Evolutionary conservation across 2,329 filamentous ascomycete species (phyloP), one percentile per base, ranked within the genome.

Genomic region (Cladophialophora exuberans): DNA sequence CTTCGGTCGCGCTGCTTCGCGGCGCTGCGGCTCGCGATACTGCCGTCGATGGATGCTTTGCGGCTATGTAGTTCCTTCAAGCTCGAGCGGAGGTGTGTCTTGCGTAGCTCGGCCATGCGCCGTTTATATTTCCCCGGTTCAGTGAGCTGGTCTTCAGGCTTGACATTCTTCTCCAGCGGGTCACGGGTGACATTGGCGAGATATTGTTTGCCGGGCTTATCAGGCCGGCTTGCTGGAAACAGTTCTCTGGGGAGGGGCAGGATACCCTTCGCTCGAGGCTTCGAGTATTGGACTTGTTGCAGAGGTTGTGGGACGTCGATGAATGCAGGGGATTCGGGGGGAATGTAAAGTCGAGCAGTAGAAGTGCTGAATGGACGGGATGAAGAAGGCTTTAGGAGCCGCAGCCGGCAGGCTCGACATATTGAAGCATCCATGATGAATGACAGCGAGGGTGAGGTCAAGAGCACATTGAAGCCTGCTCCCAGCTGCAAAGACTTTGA

Each of bases 321-420:
- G 77, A 88, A 97, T 62, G 83, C 82, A 42, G 94, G 93, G 30
- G 91, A 96, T 70, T 97, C 89, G 44, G 94, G 93, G 15, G 87
- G 87, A 61, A 92, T 78, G 45, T 74, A 73, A 44, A 67, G 69
- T 54, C 66, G 64, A n/a, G 70, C 39, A 15, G 74, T 44, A 13
- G 79, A 74, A 20, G 77, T 76, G 60, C 75, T 73, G 66, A 81
- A 82, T 52, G 73, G 54, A 62, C 73, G 71, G 42, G 70, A 38
- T 10, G 38, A 11, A 10, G 56, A 53, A 1, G 61, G 47, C n/a
- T 56, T 59, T 20, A 51, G 45, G 17, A 62, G 53, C 39, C 61
- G 56, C 22, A 53, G 42, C 10, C 59, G 57, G 46, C 62, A 64
- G 18, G 58, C 54, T 25, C 62, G 59, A 59, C 62, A 64, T 38